Evolutionary conservation across 495 filamentous ascomycete species (phyloP), one percentile per base, ranked within the genome.

Genomic region (Talaromyces trachyspermus): DNA sequence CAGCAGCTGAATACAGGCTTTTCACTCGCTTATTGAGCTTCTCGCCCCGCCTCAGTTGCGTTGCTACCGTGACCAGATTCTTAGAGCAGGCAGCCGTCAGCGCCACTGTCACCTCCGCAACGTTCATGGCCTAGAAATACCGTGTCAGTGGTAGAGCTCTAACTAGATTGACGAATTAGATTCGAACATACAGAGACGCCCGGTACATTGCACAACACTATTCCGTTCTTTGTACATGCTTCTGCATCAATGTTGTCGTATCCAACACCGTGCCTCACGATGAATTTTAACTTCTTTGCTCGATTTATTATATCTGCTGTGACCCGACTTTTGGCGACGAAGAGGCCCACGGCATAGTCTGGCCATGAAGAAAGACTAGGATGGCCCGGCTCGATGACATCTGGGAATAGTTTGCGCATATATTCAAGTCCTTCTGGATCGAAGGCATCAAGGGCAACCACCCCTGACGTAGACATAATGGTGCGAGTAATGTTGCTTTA

Each of bases 161-260:
- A n/a, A n/a, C n/a, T n/a, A n/a, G n/a, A n/a, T n/a, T n/a, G n/a
- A n/a, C n/a, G n/a, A n/a, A 30, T 30, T 6, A 30, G 12, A 30
- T 30, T 15, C 6, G 9, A 15, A 17, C 33, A n/a, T 37, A 37
- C 33, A 37, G 14, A 15, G 33, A 37, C 14, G 9, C 33, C 33
- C 2, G 33, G 33, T 6, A 37, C 14, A 37, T 37, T 37, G 14
- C 33, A 37, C 14, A 37, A 17, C 14, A 37, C 33, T 17, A 37
- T 17, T 7, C 33, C 33, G 9, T 37, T 37, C 14, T 11, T 17
- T 2, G 10, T 7, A 37, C 33, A 37, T 12, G 33, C 33, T 5
- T 37, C 33, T 17, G 33, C 33, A 17, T 37, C 33, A 37, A 37
- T 37, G 33, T 37, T 37, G 33, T 37, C 33, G 33, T 37, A 37